phyloP scores from a whole-genome alignment of 2,329 filamentous ascomycete genomes.

The Dothideomycetidae sp. region DNA sequence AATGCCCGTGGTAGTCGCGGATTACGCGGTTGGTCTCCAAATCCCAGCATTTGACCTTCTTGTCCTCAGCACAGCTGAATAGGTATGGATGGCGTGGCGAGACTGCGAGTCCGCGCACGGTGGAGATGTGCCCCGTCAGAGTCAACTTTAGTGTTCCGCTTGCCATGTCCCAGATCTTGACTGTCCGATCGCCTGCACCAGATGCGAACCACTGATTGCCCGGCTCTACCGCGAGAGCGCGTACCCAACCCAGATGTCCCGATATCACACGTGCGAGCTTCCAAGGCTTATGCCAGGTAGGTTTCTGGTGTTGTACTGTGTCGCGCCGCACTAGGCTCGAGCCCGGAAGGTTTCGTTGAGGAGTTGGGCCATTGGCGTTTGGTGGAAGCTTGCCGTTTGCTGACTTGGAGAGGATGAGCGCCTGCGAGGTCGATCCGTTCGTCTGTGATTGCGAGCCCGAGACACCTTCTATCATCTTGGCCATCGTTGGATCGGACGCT shows the following conservation, averaged over 20 bases:
- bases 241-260: conserved; percentile 90
- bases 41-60: conserved; percentile 99
- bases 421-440: conserved; percentile 37
- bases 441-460: conserved; percentile 32
- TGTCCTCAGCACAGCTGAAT: conserved; percentile 96
- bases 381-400: conserved; percentile 31
- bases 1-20: conserved; percentile 88
- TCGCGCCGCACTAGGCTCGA: conserved; percentile 49
- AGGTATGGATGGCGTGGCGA: conserved; percentile 90
- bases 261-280: conserved; percentile 97
- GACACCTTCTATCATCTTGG: conserved; percentile 54
- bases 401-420: conserved; percentile 39
- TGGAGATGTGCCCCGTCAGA: conserved; percentile 86
- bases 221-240: conserved; percentile 78
- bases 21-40: conserved; percentile 99
- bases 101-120: conserved; percentile 80
- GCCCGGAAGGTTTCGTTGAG: conserved; percentile 35
- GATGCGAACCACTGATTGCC: conserved; percentile 97
- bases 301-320: conserved; percentile 54
- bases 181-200: conserved; percentile 86
- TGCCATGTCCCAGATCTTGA: conserved; percentile 97
- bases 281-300: conserved; percentile 96
- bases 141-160: conserved; percentile 74
- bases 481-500: conserved; percentile 41
- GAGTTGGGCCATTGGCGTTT: conserved; percentile 42